Evolutionary conservation across 768 basidiomycete genomes (phyloP).

Genomic region (Astraeus odoratus): DNA sequence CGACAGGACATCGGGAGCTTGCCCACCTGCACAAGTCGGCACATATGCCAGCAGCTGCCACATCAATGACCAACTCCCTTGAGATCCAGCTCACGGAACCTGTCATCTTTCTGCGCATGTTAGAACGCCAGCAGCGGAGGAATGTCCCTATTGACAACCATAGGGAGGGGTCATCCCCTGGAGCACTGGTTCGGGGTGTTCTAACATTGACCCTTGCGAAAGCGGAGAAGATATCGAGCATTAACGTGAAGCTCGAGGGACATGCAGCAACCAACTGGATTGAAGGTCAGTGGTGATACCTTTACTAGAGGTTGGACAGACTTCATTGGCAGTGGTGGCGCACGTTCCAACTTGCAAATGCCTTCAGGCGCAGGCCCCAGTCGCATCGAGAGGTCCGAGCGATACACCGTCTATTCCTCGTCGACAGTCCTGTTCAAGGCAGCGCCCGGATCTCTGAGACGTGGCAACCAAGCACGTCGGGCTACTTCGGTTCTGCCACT

Average conservation of each 20-base stretch:
- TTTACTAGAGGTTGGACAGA: too few species aligned
- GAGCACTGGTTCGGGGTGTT: conserved; percentile 59
- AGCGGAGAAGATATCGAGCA: conserved; percentile 79
- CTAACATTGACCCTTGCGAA: conserved; percentile 61
- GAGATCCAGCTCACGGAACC: conserved; percentile 64
- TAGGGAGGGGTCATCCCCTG: conserved; percentile 37
- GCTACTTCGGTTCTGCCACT: not conserved
- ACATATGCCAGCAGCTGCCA: not conserved
- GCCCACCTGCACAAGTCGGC: too few species aligned
- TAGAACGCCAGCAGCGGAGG: conserved; percentile 32
- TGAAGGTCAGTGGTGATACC: conserved; percentile 68
- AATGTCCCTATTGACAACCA: conserved; percentile 9
- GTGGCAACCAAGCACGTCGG: not conserved
- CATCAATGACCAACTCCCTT: conserved; percentile 30
- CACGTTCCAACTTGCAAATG: not conserved
- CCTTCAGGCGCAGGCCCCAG: conserved; percentile 36
- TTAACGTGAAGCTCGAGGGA: conserved; percentile 74
- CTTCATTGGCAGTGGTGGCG: too few species aligned
- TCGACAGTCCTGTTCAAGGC: conserved; percentile 71
- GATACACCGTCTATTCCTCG: conserved; percentile 66
- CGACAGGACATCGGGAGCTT: too few species aligned
- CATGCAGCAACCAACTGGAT: conserved; percentile 71
- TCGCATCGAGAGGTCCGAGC: conserved; percentile 71
- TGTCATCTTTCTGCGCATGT: conserved; percentile 56
- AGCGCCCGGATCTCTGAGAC: conserved; percentile 18